Base-by-base conservation (phyloP, 495 filamentous ascomycete species). In the Elaphomyces granulatus region DNA sequence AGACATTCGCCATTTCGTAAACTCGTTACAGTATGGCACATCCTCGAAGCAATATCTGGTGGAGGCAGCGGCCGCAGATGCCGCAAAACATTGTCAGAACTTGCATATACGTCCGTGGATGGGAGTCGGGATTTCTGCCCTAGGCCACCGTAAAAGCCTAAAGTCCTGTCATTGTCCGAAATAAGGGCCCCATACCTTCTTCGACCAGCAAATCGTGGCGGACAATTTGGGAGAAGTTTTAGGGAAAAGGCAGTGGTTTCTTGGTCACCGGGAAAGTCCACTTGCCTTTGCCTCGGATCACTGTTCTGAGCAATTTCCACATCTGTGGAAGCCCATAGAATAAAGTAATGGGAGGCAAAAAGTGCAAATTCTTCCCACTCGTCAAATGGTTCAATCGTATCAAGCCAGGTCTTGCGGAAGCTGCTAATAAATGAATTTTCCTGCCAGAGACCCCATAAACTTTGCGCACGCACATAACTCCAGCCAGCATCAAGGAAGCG, bases 301-400 rank as follows among this genome's bases (percentile, higher is more conserved):
- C 44, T 21, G 0, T 19, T 9, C 2, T 21, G 35, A 3, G 19
- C 20, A 14, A 10, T 23, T 8, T 33, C 10, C 21, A 36, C 15
- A 9, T 17, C 38, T 26, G 31, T 40, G 14, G 54, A 60, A 4
- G 85, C 86, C 28, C 79, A 60, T 6, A 94, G 65, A 20, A 95
- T 59, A 46, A 87, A 88, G 59, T 94, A 93, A 60, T 94, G 87
- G 36, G 75, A 73, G 4, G 69, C 78, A 55, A 90, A 95, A 3
- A 94, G 61, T 9, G 81, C 82, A 53, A 94, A 85, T 45, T 95
- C 87, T 58, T 95, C 87, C 85, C 84, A 94, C 60, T 95, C 87
- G 57, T 95, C 87, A 54, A 95, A 94, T 15, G 78, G 76, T 53
- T 94, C 87, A 20, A 81, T 54, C 0, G 51, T 50, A 42, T 93